Evolutionary conservation across 345 rosid species (phyloP), one percentile per base, ranked within the genome.

Genomic region (Eucalyptus lansdowneana): DNA sequence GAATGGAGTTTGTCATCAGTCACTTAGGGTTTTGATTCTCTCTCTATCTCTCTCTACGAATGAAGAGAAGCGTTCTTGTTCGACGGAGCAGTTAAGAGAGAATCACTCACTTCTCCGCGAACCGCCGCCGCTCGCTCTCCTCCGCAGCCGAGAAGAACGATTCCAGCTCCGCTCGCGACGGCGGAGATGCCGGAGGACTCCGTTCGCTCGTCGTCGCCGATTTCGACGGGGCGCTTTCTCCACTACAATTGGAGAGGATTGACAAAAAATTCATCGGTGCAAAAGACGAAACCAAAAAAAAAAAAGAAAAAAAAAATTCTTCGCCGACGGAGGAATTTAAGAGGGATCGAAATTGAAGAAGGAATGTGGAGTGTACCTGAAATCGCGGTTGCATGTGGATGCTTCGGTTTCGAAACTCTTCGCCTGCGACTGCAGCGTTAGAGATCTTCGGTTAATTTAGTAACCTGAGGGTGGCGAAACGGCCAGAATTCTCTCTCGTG

Each of bases 131-230:
- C 91, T 94, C 93, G 80, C 90, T 50, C 91, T 89, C 91, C 93
- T 94, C 97, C 4, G 95, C 94, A 17, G 44, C 94, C n/a, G 88
- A 34, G 89, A 95, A 94, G 90, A 95, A 93, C 89, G 93, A 93
- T 17, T 95, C 94, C 93, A 95, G 92, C 94, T 94, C 96, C 31
- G 45, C 91, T 89, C 87, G 87, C 25, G 92, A 60, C 67, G 94
- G 95, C 58, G 44, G 86, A 88, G 58, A 87, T 89, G 69, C 60
- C 44, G 88, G 29, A 56, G 62, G 62, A 1, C 62, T 56, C 62
- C 62, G 62, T 56, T 56, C 62, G 62, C 58, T 88, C 54, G 86
- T 42, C 22, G 87, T 45, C 29, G 16, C 49, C 72, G 86, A 44
- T 44, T 89, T 45, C 86, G 60, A 87, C 21, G 94, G 92, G 50